phyloP scores from a whole-genome alignment of 2,329 filamentous ascomycete species.

The Colletotrichum orbiculare region DNA sequence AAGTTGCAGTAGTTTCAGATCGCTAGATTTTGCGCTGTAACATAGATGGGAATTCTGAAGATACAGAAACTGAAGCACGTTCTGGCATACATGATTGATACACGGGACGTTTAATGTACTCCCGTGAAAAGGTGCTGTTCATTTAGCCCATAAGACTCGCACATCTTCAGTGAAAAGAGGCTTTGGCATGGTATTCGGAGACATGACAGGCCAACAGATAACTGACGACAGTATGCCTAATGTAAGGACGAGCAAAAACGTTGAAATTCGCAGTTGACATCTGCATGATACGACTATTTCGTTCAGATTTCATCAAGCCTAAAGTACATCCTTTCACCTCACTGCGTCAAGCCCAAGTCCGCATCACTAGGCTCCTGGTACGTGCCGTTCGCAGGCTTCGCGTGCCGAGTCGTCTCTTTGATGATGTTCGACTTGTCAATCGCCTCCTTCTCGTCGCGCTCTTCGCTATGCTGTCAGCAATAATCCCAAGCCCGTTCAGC shows the following conservation, averaged over 20 bases:
- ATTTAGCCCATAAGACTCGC: no score
- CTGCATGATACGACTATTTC: no score
- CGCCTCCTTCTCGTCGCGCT: slow-evolving; percentile 46
- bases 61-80: no score
- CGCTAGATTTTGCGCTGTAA: neutral
- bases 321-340: neutral
- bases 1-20: neutral
- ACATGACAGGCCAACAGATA: no score
- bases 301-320: neutral
- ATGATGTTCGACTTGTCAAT: slow-evolving; percentile 46
- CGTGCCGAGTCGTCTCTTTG: slow-evolving; percentile 41
- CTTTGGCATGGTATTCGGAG: no score
- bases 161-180: no score
- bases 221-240: no score
- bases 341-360: slow-evolving; percentile 38
- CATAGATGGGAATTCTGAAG: no score
- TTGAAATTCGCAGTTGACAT: neutral
- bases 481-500: no score
- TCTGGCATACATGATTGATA: no score
- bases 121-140: no score
- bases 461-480: slow-evolving; percentile 24
- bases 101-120: no score
- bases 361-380: slow-evolving; percentile 44
- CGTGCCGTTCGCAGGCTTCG: slow-evolving; percentile 39
- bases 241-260: neutral